Evolutionary conservation across 352 stramenopile species (phyloP).

Genomic region (Thalassiosira sp.): DNA sequence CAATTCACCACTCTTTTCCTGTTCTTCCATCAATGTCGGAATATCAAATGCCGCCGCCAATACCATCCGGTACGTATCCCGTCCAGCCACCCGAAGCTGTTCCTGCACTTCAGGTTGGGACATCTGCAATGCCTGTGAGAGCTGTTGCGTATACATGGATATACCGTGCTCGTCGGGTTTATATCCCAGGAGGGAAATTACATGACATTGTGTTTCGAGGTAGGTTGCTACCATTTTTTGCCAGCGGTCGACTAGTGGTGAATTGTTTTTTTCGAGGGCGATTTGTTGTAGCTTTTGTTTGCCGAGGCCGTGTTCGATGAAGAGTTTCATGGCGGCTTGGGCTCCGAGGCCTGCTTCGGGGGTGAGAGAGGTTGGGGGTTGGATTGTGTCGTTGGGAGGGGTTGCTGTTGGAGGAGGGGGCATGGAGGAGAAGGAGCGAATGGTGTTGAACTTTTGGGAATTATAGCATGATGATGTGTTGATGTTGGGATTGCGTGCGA

Average conservation of each 20-base stretch:
- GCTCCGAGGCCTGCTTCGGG: conserved; percentile 61
- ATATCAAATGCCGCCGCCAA: conserved; percentile 66
- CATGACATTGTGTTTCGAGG: conserved; percentile 70
- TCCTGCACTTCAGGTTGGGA: conserved; percentile 50
- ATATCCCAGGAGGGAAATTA: conserved; percentile 75
- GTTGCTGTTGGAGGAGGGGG: conserved; percentile 16
- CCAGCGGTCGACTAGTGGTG: conserved; percentile 65
- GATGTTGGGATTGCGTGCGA: not conserved
- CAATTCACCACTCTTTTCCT: conserved; percentile 54
- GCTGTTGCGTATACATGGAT: conserved; percentile 66
- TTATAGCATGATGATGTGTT: not conserved
- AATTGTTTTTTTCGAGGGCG: conserved; percentile 29
- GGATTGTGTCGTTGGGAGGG: not conserved
- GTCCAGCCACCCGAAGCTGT: conserved; percentile 41
- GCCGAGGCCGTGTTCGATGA: conserved; percentile 67
- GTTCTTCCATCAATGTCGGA: conserved; percentile 37
- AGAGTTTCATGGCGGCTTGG: conserved; percentile 68
- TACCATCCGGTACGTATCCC: conserved; percentile 73
- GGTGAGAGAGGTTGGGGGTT: conserved; percentile 36
- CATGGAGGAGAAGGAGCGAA: conserved; percentile 6
- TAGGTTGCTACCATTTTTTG: conserved; percentile 82
- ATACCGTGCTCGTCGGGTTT: conserved; percentile 67
- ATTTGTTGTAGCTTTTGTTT: conserved; percentile 62
- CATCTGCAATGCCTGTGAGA: conserved; percentile 44
- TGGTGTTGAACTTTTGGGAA: not conserved